These are phyloP conservation scores for Coniosporium apollinis DNA, from an alignment of 495 filamentous ascomycete genomes.

Conservation along the genomic window DNA sequence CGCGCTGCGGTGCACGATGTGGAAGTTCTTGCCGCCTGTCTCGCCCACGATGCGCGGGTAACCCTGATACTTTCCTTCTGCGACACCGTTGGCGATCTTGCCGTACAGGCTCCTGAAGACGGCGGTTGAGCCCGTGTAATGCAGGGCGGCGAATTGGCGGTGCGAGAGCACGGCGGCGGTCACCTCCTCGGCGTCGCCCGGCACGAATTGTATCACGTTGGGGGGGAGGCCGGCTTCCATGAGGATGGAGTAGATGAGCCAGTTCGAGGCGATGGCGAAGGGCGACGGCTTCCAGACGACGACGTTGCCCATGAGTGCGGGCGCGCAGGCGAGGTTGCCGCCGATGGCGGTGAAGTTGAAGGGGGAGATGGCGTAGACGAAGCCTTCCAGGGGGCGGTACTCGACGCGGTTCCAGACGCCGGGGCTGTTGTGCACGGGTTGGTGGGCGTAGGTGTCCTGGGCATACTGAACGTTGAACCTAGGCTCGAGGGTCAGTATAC, in stretches of 20 bases:
- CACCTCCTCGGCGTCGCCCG: constrained; percentile 26
- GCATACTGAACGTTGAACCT: constrained; percentile 34
- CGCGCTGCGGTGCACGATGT: constrained; percentile 23
- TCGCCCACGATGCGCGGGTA: constrained; percentile 29
- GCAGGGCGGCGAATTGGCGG: constrained; percentile 23
- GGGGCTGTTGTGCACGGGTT: constrained; percentile 23
- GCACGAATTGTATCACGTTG: constrained; percentile 28
- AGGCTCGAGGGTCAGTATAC: constrained; percentile 4
- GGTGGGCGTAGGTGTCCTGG: constrained; percentile 23
- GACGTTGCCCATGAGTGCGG: constrained; percentile 28
- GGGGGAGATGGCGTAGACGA: constrained; percentile 28
- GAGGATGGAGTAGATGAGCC: constrained; percentile 24
- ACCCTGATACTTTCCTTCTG: constrained; percentile 21
- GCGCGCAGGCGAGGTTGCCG: constrained; percentile 24
- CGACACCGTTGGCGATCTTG: constrained; percentile 21
- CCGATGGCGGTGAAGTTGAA: constrained; percentile 31
- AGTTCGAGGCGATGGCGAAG: constrained; percentile 24
- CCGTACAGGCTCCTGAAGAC: constrained; percentile 25
- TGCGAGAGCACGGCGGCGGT: constrained; percentile 22
- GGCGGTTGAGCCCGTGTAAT: constrained; percentile 26
- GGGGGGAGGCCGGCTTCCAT: constrained; percentile 26
- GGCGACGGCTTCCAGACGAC: constrained; percentile 28
- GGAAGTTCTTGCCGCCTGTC: constrained; percentile 30
- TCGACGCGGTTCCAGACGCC: constrained; percentile 28
- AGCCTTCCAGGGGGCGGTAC: constrained; percentile 27